Base-by-base conservation (phyloP, 768 basidiomycete genomes). In the Leccinum imitatum region DNA sequence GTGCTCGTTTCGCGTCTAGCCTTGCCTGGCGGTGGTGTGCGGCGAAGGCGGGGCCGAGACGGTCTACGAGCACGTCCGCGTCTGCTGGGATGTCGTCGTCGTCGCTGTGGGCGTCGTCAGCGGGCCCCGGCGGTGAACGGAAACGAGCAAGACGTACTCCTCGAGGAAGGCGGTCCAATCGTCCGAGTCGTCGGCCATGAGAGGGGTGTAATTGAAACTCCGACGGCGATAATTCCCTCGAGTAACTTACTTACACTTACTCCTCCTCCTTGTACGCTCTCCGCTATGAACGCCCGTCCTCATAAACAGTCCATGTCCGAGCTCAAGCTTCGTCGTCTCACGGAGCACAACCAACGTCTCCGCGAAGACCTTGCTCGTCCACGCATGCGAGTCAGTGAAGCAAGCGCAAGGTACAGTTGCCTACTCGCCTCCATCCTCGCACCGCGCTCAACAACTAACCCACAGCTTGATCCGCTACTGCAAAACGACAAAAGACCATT, bases 221-320 rank as follows among this genome's bases (percentile, higher is more conserved):
- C 69, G 69, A 54, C 52, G 4, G n/a, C 44, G 44, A 44, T 44
- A 44, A 44, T 44, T 44, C 44, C 44, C 44, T 17, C 3, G 37
- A 14, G 51, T 56, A 35, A 30, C 64, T 59, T 61, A 53, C 66
- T 58, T 58, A 46, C 14, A 35, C 14, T n/a, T 31, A 0, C 48
- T 58, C 19, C 23, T 35, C 54, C 51, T 44, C 13, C 54, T 59
- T 21, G 27, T 66, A 33, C 33, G 60, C 61, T 47, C 8, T 44
- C 52, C 67, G 68, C 65, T 39, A 90, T 90, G 89, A 89, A 86
- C 74, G 78, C 84, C 58, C 85, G 89, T 67, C 87, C 87, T 25
- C 89, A 89, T 74, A 90, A 90, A 83, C 94, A 95, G 83, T 92
- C 93, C 69, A 96, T 98, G 93, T 92, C 91, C 53, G 95, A 97